Base-by-base conservation (phyloP, 1,284 basidiomycete species). In the Boletus mariae region DNA sequence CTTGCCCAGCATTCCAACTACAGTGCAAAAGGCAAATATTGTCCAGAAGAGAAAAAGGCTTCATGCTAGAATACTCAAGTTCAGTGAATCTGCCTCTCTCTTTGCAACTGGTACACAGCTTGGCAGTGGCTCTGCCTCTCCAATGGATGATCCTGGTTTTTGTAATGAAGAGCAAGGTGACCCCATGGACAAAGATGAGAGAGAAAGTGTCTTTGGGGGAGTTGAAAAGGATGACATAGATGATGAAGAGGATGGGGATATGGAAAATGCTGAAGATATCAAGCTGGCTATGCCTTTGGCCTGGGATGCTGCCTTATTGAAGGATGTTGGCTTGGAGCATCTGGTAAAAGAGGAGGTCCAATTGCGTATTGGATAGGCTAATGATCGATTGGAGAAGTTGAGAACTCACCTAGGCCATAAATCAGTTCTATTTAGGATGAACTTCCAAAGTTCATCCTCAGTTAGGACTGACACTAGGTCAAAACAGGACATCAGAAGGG, bases 391-490 rank as follows among this genome's bases (percentile, higher is more conserved):
- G 28, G 45, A 60, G 8, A 49, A 55, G 15, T 51, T 59, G 1
- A 23, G 49, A 34, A 47, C 45, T 15, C 48, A 57, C 5, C 29
- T 60, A 2, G 55, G 55, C 5, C 42, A 57, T 4, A 60, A 57
- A 23, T 25, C 59, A 8, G n/a, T 60, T 3, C 23, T 60, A 0
- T 60, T 31, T 48, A 5, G 20, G 9, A 15, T 52, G 41, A 48
- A 50, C 17, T 46, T 47, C n/a, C 1, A 13, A 43, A 59, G 44
- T 26, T 52, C 57, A 1, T 4, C 31, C 11, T 60, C 53, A 1
- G 40, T 55, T 10, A 13, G 29, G 4, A 55, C 34, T 23, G 53
- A 45, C 13, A 60, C 47, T 15, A 53, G 53, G 32, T 49, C 45
- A 4, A 57, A 52, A 15, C 54, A 57, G 26, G 48, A 54, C 9